phyloP scores from a whole-genome alignment of 1,284 basidiomycete species.

The Phlebopus sp. region DNA sequence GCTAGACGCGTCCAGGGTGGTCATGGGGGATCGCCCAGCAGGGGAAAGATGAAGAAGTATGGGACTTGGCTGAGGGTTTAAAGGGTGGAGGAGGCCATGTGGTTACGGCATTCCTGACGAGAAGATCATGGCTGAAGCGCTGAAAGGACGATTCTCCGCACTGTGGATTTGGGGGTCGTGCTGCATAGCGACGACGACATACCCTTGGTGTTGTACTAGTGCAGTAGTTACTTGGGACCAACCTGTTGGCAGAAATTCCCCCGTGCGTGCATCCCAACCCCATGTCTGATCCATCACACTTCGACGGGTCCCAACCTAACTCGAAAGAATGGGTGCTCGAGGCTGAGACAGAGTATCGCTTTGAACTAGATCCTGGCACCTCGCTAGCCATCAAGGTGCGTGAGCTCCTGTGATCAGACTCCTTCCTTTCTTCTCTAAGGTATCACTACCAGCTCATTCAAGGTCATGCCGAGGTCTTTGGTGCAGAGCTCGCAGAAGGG shows the following conservation, averaged over 20 bases:
- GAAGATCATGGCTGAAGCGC: neutral
- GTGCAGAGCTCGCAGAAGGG: slow-evolving; percentile 81
- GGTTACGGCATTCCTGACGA: slow-evolving; percentile 18
- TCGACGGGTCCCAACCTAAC: slow-evolving; percentile 7
- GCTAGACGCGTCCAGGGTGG: slow-evolving; percentile 13
- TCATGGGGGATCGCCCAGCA: neutral
- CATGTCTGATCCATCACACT: slow-evolving; percentile 10
- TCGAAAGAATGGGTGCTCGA: slow-evolving; percentile 54
- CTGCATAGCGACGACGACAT: neutral
- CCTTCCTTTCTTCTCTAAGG: neutral
- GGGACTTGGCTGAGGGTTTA: neutral
- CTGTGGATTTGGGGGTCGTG: neutral
- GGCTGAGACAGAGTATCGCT: slow-evolving; percentile 88
- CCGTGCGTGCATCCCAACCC: no score
- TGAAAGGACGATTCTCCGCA: neutral
- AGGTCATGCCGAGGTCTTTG: slow-evolving; percentile 86
- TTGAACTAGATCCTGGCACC: slow-evolving; percentile 89
- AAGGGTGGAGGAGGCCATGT: slow-evolving; percentile 5
- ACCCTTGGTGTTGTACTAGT: no score
- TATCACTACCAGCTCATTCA: slow-evolving; percentile 50
- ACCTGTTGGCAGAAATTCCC: no score
- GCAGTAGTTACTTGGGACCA: no score
- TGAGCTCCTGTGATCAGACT: neutral
- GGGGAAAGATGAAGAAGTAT: no score
- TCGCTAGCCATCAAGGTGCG: slow-evolving; percentile 82